A percentile compares a stretch with the other conserved stretches of the same genome.
Evolutionary conservation across 768 basidiomycete genomes (phyloP).

Genomic region (Auriscalpium vulgare): DNA sequence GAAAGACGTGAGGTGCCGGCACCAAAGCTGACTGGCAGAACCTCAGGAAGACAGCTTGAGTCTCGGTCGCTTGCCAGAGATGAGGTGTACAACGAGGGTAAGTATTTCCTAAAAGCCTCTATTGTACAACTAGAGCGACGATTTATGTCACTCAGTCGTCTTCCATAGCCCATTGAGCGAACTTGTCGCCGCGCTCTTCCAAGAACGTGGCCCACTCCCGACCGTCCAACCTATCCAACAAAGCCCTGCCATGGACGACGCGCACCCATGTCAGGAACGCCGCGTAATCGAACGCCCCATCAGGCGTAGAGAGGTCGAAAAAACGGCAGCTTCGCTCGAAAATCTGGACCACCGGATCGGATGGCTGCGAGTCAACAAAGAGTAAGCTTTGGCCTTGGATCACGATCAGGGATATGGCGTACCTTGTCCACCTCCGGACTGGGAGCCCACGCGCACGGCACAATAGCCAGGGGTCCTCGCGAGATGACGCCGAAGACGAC

Average conservation of each 20-base stretch:
- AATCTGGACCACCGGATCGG: not conserved
- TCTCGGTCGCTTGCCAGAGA: too few species aligned
- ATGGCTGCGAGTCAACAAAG: too few species aligned
- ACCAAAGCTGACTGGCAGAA: too few species aligned
- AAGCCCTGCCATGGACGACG: not conserved
- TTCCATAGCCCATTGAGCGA: not conserved
- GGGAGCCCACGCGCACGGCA: not conserved
- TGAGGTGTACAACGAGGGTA: too few species aligned
- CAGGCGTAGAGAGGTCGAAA: not conserved
- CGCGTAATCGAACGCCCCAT: not conserved
- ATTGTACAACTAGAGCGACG: too few species aligned
- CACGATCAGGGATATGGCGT: too few species aligned
- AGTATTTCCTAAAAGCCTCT: too few species aligned
- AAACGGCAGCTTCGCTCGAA: not conserved
- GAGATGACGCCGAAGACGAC: conserved; percentile 6
- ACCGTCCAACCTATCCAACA: not conserved
- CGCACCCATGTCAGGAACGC: not conserved
- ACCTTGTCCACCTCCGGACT: not conserved
- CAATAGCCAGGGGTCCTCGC: not conserved
- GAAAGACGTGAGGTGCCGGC: too few species aligned
- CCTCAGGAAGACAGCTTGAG: too few species aligned
- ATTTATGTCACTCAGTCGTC: too few species aligned
- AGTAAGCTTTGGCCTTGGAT: too few species aligned
- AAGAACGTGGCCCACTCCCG: not conserved
- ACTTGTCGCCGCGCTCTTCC: not conserved